A percentile compares a stretch with the other conserved stretches of the same genome.
phyloP scores from a whole-genome alignment of 1,139 yeast genomes.

The Yamadazyma spencermartinsiae region DNA sequence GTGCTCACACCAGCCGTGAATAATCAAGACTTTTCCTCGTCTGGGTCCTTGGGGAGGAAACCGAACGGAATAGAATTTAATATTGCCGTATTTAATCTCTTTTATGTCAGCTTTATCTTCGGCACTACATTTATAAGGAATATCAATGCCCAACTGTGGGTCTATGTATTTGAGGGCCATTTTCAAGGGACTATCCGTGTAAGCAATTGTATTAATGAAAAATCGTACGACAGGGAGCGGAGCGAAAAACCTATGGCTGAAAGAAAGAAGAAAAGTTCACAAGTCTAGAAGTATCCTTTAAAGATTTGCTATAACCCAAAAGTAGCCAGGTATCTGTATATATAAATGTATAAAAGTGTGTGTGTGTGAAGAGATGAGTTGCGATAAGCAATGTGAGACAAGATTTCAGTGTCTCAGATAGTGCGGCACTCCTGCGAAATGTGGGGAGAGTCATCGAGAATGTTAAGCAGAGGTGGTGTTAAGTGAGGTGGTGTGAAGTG shows the following conservation, averaged over 20 bases:
- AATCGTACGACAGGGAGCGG: neutral
- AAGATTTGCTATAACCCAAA: too few species aligned
- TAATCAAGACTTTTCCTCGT: constrained; percentile 18
- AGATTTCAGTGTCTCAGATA: neutral
- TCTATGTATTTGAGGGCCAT: constrained; percentile 6
- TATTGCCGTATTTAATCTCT: constrained; percentile 13
- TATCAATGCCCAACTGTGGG: constrained; percentile 15
- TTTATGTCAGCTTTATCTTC: constrained; percentile 8
- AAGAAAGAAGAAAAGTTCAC: too few species aligned
- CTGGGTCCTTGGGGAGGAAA: constrained; percentile 9
- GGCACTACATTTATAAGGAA: constrained; percentile 17
- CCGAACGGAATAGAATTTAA: constrained; percentile 17
- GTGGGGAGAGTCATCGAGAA: constrained; percentile 2
- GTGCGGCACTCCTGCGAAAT: neutral
- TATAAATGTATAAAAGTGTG: too few species aligned
- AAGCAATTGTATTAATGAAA: too few species aligned
- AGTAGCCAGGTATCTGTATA: too few species aligned
- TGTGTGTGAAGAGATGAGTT: too few species aligned
- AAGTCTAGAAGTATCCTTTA: too few species aligned
- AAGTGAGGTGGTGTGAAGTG: neutral
- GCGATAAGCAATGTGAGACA: constrained; percentile 1
- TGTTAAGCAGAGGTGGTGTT: neutral
- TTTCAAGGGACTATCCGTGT: too few species aligned
- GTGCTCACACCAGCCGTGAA: constrained; percentile 29
- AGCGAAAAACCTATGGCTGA: constrained; percentile 1